Conservation (phyloP, 2,329 filamentous ascomycete species). For the Aspergillus versicolor region DNA sequence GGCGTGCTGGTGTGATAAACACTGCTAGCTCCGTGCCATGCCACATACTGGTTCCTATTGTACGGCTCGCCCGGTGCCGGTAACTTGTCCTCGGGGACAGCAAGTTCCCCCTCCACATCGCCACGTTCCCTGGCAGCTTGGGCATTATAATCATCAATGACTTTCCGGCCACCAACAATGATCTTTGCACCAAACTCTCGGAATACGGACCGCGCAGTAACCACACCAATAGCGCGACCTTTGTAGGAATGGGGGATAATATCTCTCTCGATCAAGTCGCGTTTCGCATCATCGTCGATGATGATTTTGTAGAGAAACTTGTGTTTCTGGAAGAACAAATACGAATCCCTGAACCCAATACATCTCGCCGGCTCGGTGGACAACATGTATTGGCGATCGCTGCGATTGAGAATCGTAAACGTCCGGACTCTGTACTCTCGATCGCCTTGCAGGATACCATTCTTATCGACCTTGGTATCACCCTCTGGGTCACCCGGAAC, state of each 20-base stretch:
- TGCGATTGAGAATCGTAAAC: conserved; percentile 83
- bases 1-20: conserved; percentile 87
- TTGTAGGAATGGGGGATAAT: conserved; percentile 99
- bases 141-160: conserved; percentile 88
- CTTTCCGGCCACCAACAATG: conserved; percentile 81
- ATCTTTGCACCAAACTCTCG: conserved; percentile 94
- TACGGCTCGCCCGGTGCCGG: conserved; percentile 79
- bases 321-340: conserved; percentile 98
- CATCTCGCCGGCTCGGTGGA: conserved; percentile 96
- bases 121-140: conserved; percentile 72
- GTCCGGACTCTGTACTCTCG: conserved; percentile 94
- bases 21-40: conserved; percentile 94
- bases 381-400: conserved; percentile 90
- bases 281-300: conserved; percentile 94
- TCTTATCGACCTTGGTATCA: conserved; percentile 89
- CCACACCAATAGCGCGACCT: conserved; percentile 92
- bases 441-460: conserved; percentile 76
- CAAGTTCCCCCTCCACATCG: conserved; percentile 81
- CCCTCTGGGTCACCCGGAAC: conserved; percentile 84
- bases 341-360: conserved; percentile 95
- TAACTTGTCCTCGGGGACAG: conserved; percentile 82
- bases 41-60: conserved; percentile 98
- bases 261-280: conserved; percentile 89
- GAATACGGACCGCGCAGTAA: conserved; percentile 94
- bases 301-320: conserved; percentile 97